Conservation (phyloP, 169 alveolate species). For the Cryptosporidium xiaoi region DNA sequence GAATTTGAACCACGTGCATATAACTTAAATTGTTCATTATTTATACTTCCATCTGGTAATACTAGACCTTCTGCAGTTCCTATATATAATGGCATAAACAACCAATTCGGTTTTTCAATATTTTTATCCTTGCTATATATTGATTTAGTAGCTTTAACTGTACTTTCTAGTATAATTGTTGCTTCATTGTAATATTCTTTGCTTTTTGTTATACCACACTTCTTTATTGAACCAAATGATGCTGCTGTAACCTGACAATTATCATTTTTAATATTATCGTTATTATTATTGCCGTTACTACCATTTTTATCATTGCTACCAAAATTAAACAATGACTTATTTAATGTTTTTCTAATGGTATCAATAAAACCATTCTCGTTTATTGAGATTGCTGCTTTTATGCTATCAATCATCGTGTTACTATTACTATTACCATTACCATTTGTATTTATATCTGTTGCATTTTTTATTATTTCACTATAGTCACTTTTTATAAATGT, state of each 20-base stretch:
- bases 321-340: neutral
- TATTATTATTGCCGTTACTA: neutral
- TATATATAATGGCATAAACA: conserved; percentile 57
- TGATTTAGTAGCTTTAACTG: conserved; percentile 65
- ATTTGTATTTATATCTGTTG: conserved; percentile 1
- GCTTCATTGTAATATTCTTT: conserved; percentile 28
- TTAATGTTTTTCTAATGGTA: conserved; percentile 5
- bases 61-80: conserved; percentile 64
- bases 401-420: conserved; percentile 9
- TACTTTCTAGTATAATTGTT: conserved; percentile 43
- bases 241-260: conserved; percentile 73
- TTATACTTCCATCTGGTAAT: conserved; percentile 48
- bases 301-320: neutral
- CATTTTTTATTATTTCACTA: conserved; percentile 24
- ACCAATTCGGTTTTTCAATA: conserved; percentile 68
- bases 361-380: conserved; percentile 23
- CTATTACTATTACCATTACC: neutral
- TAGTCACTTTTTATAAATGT: conserved; percentile 29
- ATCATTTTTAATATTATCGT: neutral
- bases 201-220: conserved; percentile 13
- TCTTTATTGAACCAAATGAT: conserved; percentile 67
- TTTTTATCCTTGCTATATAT: conserved; percentile 28
- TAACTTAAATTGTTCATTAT: conserved; percentile 59
- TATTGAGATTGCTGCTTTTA: conserved; percentile 1
- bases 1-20: conserved; percentile 70